Evolutionary conservation across 2,329 filamentous ascomycete species (phyloP).

Genomic region (Diaporthe aspalathi): DNA sequence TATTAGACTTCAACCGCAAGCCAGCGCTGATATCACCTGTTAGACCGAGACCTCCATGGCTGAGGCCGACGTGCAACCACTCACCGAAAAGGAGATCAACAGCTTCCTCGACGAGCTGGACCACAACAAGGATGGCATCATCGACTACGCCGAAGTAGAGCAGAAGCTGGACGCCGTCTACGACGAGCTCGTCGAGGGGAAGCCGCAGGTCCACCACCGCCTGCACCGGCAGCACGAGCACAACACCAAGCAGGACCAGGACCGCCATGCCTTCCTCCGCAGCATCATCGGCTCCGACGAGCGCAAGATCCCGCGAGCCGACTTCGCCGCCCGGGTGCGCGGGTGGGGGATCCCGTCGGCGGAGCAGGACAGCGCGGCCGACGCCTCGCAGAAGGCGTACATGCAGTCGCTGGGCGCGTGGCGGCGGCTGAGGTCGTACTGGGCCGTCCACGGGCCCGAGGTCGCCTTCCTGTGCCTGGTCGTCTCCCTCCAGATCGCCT

Average conservation of each 20-base stretch:
- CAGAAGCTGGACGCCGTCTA: conserved; percentile 64
- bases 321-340: conserved; percentile 58
- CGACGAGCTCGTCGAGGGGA: conserved; percentile 58
- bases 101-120: conserved; percentile 65
- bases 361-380: conserved; percentile 12
- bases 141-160: conserved; percentile 65
- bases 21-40: background rate
- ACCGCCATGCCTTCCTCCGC: conserved; percentile 63
- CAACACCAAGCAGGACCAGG: conserved; percentile 51
- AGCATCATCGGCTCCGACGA: conserved; percentile 58
- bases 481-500: conserved; percentile 58
- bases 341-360: conserved; percentile 51
- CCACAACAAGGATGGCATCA: conserved; percentile 61
- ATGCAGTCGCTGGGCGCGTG: conserved; percentile 57
- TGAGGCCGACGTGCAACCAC: conserved; percentile 46
- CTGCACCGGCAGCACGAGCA: conserved; percentile 46
- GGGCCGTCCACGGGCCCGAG: conserved; percentile 66
- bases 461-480: conserved; percentile 62
- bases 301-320: conserved; percentile 56
- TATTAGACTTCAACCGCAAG: background rate
- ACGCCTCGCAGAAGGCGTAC: conserved; percentile 62
- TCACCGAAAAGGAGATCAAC: conserved; percentile 61
- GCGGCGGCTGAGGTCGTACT: conserved; percentile 62
- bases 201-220: conserved; percentile 56
- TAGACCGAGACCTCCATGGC: background rate